These are phyloP conservation scores for Teratosphaeria pseudoeucalypti DNA, from an alignment of 2,329 filamentous ascomycete species.

Conservation along the genomic window DNA sequence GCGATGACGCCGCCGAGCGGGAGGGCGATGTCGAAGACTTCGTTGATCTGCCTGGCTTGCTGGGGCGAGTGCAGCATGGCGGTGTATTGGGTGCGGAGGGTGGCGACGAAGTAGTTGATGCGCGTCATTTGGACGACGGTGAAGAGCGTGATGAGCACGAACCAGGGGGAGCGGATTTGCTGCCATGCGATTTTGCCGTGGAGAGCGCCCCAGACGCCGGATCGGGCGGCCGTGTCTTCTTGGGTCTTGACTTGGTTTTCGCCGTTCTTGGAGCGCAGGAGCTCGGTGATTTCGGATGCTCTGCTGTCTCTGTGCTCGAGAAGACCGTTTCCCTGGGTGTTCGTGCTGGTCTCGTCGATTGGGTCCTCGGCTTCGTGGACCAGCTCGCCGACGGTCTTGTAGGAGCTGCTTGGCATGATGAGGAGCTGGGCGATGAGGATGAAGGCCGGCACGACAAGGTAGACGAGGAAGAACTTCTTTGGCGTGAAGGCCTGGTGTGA, in stretches of 20 bases:
- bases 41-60: conserved; percentile 60
- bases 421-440: conserved; percentile 34
- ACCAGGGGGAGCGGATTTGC: conserved; percentile 75
- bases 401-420: conserved; percentile 38
- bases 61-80: conserved; percentile 57
- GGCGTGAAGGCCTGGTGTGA: conserved; percentile 32
- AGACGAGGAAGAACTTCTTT: conserved; percentile 39
- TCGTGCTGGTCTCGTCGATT: conserved; percentile 31
- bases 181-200: conserved; percentile 59
- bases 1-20: conserved; percentile 70
- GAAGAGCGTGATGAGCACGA: conserved; percentile 70
- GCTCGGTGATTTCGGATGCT: conserved; percentile 59
- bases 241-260: conserved; percentile 37
- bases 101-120: conserved; percentile 90
- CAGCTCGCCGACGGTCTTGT: conserved; percentile 61
- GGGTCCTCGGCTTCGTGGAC: conserved; percentile 57
- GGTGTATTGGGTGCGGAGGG: conserved; percentile 69
- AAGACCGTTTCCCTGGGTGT: conserved; percentile 8
- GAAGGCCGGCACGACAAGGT: conserved; percentile 35
- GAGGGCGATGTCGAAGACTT: conserved; percentile 73
- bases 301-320: conserved; percentile 49
- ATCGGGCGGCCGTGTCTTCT: conserved; percentile 57
- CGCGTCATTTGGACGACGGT: conserved; percentile 40
- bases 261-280: conserved; percentile 50
- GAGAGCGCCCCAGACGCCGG: conserved; percentile 78